These are phyloP conservation scores for Rhodotorula babjevae DNA, from an alignment of 768 basidiomycete species.

Conservation along the genomic window DNA sequence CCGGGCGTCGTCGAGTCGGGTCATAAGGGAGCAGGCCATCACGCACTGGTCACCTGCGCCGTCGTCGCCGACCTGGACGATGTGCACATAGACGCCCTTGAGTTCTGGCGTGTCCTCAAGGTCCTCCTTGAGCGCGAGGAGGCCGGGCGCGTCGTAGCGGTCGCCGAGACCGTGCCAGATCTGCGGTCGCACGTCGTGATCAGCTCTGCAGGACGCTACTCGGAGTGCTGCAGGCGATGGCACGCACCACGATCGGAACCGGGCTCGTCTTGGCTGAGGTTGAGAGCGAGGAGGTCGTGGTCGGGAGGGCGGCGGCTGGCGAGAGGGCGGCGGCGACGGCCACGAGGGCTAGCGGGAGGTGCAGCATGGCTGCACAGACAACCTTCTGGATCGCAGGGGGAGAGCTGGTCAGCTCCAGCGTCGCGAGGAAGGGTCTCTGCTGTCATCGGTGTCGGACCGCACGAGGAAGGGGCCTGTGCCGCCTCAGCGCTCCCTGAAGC, in stretches of 20 bases:
- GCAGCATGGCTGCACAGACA: neutral
- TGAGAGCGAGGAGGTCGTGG: neutral
- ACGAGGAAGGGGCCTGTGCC: no score
- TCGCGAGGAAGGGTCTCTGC: no score
- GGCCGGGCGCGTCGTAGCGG: conserved; percentile 46
- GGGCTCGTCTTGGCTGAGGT: neutral
- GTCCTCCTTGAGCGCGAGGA: conserved; percentile 45
- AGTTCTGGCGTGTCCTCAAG: conserved; percentile 42
- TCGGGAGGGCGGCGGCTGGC: neutral
- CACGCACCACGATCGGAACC: neutral
- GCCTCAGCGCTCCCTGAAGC: no score
- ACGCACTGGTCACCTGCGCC: conserved; percentile 48
- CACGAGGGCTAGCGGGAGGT: neutral
- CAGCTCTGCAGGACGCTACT: neutral
- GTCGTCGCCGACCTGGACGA: conserved; percentile 44
- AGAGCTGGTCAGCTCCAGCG: no score
- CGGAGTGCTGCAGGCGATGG: no score
- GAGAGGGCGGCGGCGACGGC: neutral
- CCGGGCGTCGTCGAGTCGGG: no score
- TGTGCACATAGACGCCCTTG: conserved; percentile 47
- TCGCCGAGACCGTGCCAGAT: conserved; percentile 53
- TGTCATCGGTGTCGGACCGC: no score
- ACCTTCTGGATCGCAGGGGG: no score
- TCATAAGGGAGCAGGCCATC: no score
- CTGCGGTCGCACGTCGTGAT: neutral